phyloP scores from a whole-genome alignment of 73 alveolate genomes.

The Blepharisma japonicum region DNA sequence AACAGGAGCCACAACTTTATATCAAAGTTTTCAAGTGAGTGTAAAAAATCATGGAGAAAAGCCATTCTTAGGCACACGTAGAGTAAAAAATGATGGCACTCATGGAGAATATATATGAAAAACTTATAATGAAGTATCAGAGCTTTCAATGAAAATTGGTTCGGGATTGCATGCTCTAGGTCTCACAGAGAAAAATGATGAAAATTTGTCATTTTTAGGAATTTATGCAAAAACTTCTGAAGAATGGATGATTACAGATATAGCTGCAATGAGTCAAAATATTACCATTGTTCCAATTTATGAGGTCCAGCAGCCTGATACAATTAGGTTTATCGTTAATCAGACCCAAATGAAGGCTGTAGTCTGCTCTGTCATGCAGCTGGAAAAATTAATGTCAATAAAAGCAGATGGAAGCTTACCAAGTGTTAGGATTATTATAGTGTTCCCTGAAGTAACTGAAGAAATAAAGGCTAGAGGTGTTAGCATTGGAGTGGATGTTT shows the following conservation, averaged over 20 bases:
- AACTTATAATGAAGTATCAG: slow-evolving; percentile 54
- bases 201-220: slow-evolving; percentile 58
- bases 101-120: slow-evolving; percentile 63
- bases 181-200: slow-evolving; percentile 43
- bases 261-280: slow-evolving; percentile 53
- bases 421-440: not conserved
- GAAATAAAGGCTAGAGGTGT: slow-evolving; percentile 33
- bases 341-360: slow-evolving; percentile 26
- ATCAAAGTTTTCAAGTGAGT: not conserved
- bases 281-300: slow-evolving; percentile 66
- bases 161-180: slow-evolving; percentile 43
- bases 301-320: slow-evolving; percentile 73
- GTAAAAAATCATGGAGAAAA: not conserved
- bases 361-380: not conserved
- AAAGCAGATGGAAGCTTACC: not conserved
- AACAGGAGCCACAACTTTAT: slow-evolving; percentile 14
- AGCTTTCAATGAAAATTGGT: slow-evolving; percentile 35
- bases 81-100: not conserved
- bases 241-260: slow-evolving; percentile 79
- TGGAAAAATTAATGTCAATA: not conserved
- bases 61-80: not conserved
- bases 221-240: slow-evolving; percentile 70
- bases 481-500: slow-evolving; percentile 21
- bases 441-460: slow-evolving; percentile 13
- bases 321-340: not conserved